Base-by-base conservation (phyloP, 2,329 filamentous ascomycete species). In the Thielaviopsis euricoi region DNA sequence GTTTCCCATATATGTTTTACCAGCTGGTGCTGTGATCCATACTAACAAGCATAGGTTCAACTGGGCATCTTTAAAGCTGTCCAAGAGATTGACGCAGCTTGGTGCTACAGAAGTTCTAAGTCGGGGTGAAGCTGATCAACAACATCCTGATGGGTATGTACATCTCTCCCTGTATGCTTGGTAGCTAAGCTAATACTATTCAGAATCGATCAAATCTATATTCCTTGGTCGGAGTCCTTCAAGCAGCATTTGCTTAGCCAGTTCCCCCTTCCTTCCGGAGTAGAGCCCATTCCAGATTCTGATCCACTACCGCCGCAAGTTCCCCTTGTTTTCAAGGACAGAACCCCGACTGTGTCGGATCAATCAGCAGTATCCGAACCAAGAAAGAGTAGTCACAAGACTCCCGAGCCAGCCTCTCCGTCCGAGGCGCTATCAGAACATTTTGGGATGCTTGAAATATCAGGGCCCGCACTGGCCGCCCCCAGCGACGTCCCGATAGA, bases 101-200 rank as follows among this genome's bases (percentile, higher is more conserved):
- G 91, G 91, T 1, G 93, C 88, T 2, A 76, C 76, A 49, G 80
- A 88, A 53, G 80, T 93, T 62, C 86, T 86, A 65, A 81, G 85
- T 48, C 76, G 83, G 43, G 93, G 88, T 13, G 93, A 98, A 70
- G 89, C 85, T 22, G 93, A 98, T 67, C 90, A 96, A 64, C 88
- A 94, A 67, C 89, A 96, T 73, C 82, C 88, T 25, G 90, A 97
- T 71, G 90, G 91, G 83, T 93, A 73, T 64, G 79, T 73, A n/a
- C 46, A n/a, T 21, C 13, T 50, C 6, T 15, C 19, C 22, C 19
- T 40, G 17, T 26, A 7, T 22, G 5, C 13, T 12, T 6, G 3
- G 21, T 21, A 17, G 19, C n/a, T 21, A 51, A 23, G 15, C 43
- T 48, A 23, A n/a, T 52, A 21, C 22, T 51, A 17, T 26, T 21